Evolutionary conservation across 2,329 filamentous ascomycete species (phyloP), one percentile per base, ranked within the genome.

Genomic region (Pestalotiopsis sp.): DNA sequence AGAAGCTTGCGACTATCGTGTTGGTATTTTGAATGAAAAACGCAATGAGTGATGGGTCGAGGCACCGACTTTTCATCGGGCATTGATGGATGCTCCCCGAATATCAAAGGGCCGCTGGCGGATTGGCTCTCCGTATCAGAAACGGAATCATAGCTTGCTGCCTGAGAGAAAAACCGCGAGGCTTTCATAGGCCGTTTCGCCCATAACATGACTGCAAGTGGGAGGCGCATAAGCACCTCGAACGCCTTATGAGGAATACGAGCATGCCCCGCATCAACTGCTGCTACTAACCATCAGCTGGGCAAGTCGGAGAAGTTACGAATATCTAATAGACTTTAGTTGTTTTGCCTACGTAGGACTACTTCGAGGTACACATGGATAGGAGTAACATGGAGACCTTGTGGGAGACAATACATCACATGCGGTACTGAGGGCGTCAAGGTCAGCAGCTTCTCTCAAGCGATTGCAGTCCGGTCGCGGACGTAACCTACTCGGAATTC

Each of bases 401-500:
- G 14, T 52, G 45, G 45, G 5, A 52, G 45, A 9, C 4, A 17
- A 9, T n/a, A 20, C 45, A n/a, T n/a, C 20, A 52, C 20, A 52
- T 9, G 17, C 45, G 45, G 45, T 52, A 52, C 45, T 52, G n/a
- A 9, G 7, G 17, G 7, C 9, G 7, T 17, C 17, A n/a, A 52
- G 20, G 45, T 52, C 45, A 52, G 45, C n/a, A n/a, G 45, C 45
- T 52, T 6, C 17, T n/a, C 20, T 17, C 45, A 13, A n/a, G 17
- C 20, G 14, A 17, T 52, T 9, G 14, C 9, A 23, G 25, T 20
- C 25, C 9, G 57, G 23, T 25, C 9, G 31, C 14, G 14, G 14
- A 23, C 6, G 14, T 6, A 4, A 38, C 63, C 58, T 65, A 65
- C 63, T 56, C 75, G 68, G 52, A 77, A 77, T 52, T 76, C 75